phyloP scores from a whole-genome alignment of 2,329 filamentous ascomycete genomes.

The Paraconiothyrium brasiliense region DNA sequence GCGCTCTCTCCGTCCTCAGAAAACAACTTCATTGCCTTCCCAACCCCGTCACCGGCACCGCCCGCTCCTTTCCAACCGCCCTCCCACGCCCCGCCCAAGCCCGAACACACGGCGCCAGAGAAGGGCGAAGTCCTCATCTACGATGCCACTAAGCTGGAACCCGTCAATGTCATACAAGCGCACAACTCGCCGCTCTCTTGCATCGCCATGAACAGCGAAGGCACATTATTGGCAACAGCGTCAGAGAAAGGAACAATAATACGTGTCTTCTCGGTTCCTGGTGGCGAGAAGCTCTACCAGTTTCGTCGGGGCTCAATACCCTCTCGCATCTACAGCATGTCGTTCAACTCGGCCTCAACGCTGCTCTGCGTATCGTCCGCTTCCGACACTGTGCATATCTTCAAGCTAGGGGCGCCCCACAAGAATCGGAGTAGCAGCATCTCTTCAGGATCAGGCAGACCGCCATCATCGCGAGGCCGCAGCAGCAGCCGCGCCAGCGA shows the following conservation, averaged over 20 bases:
- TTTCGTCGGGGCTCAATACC: slow-evolving; percentile 96
- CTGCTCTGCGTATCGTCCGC: slow-evolving; percentile 94
- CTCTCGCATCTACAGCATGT: slow-evolving; percentile 97
- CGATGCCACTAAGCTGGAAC: slow-evolving; percentile 87
- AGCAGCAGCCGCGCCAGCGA: slow-evolving; percentile 55
- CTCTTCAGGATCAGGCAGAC: slow-evolving; percentile 35
- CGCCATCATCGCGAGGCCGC: slow-evolving; percentile 48
- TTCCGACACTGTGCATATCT: slow-evolving; percentile 96
- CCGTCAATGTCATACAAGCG: slow-evolving; percentile 93
- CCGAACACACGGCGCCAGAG: slow-evolving; percentile 79
- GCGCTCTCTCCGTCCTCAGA: slow-evolving; percentile 93
- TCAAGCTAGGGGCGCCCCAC: slow-evolving; percentile 69
- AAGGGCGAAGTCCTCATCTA: slow-evolving; percentile 94
- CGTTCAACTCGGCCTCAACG: slow-evolving; percentile 93
- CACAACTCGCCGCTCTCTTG: slow-evolving; percentile 91
- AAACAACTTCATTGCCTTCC: slow-evolving; percentile 94
- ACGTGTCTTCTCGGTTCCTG: slow-evolving; percentile 90
- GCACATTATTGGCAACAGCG: slow-evolving; percentile 89
- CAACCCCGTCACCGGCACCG: slow-evolving; percentile 74
- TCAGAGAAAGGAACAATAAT: slow-evolving; percentile 99
- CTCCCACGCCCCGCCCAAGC: slow-evolving; percentile 83
- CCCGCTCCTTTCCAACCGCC: slow-evolving; percentile 67
- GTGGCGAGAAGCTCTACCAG: slow-evolving; percentile 92
- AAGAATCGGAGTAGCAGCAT: slow-evolving; percentile 46
- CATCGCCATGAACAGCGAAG: slow-evolving; percentile 91